Evolutionary conservation across 2,329 filamentous ascomycete genomes (phyloP), one percentile per base, ranked within the genome.

Genomic region (Knoxdaviesia capensis): DNA sequence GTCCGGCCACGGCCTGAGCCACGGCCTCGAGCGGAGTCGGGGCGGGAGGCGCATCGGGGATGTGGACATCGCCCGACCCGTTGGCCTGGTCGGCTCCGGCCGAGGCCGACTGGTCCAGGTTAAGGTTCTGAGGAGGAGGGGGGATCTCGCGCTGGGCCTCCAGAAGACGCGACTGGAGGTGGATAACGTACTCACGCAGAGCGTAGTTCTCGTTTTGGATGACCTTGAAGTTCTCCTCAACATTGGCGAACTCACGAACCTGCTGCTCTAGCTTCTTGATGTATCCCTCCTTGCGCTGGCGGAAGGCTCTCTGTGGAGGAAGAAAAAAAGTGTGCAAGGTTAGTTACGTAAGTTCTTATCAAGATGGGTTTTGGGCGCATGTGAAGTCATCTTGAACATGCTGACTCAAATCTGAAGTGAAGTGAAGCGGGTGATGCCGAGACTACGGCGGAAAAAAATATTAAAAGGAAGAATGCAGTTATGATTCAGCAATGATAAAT

Each of bases 261-360:
- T 96, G 84, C 55, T 90, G 81, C 60, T 98, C 90, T 6, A 98
- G 71, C 58, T 93, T 92, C 65, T 93, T 93, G 59, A 98, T 98
- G 58, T 98, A 94, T 38, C 84, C 83, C 61, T 98, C 90, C 58
- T 98, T 98, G 48, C 90, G 81, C 62, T 96, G 87, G 36, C 90
- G 83, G 62, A 98, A 98, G 36, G 90, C 90, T 57, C 90, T 77
- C 88, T 98, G 52, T 49, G 42, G 28, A 42, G 11, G 5, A 20
- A 20, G 31, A 42, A 43, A 43, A 42, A 31, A 43, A 43, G 2
- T 2, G 20, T 20, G 20, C 20, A 20, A 20, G 36, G 53, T 59
- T 49, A 57, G 55, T 52, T 50, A 45, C 44, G 44, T 45, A 45
- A 45, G 44, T 37, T 37, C 41, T 43, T 43, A 43, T 32, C 37